Conservation (phyloP, 495 filamentous ascomycete species). For the Copromyces sp. region DNA sequence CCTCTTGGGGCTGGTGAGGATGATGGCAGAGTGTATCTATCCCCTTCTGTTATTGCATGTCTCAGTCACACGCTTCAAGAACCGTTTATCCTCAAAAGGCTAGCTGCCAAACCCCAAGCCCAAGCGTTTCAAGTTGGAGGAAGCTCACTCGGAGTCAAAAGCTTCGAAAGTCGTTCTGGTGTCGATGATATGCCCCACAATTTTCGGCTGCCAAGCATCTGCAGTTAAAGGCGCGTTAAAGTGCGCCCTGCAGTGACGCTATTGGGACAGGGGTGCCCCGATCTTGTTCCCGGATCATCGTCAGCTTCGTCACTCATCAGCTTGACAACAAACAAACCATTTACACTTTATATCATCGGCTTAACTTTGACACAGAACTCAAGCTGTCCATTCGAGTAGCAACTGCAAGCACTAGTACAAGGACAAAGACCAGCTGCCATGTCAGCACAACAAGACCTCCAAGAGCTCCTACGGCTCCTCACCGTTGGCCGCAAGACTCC, state of each 20-base stretch:
- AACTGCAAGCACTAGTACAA: background rate
- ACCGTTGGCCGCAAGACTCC: slow-evolving; percentile 62
- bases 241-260: background rate
- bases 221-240: background rate
- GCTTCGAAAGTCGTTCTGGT: background rate
- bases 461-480: slow-evolving; percentile 66
- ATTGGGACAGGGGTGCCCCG: slow-evolving; percentile 1
- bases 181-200: background rate
- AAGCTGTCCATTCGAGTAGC: accelerated
- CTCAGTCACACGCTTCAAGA: background rate
- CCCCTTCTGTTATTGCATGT: background rate
- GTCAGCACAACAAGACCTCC: slow-evolving; percentile 49
- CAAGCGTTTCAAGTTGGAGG: background rate
- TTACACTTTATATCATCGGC: background rate
- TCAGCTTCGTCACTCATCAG: background rate
- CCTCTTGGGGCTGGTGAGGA: background rate
- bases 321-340: background rate
- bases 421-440: slow-evolving; percentile 15
- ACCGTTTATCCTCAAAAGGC: background rate
- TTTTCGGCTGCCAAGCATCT: background rate
- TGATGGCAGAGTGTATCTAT: background rate
- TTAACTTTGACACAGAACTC: background rate
- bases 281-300: background rate
- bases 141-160: background rate
- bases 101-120: background rate